Evolutionary conservation across 1,284 basidiomycete species (phyloP).

Genomic region (Bondarzewia mesenterica): DNA sequence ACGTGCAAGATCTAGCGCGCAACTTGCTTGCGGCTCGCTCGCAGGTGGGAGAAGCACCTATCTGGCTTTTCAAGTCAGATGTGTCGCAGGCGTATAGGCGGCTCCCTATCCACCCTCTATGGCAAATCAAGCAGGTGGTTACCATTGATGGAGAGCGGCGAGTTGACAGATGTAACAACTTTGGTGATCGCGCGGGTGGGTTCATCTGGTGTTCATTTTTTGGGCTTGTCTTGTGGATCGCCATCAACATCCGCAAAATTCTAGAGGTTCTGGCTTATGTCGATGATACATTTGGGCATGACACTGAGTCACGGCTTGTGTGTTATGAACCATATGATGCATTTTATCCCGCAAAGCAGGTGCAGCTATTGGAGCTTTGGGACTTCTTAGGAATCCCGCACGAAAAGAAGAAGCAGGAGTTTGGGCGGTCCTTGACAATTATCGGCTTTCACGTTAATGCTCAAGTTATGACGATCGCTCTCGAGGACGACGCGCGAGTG

Average conservation of each 20-base stretch:
- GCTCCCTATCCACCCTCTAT: constrained; percentile 29
- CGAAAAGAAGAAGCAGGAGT: constrained; percentile 1
- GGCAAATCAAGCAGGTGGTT: constrained; percentile 36
- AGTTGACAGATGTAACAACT: constrained; percentile 25
- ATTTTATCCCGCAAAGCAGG: neutral
- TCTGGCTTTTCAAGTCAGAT: constrained; percentile 31
- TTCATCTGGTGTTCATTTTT: constrained; percentile 1
- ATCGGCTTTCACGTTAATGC: constrained; percentile 3
- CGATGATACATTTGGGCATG: neutral
- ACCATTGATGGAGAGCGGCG: constrained; percentile 15
- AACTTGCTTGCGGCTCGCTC: constrained; percentile 13
- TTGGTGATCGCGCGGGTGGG: constrained; percentile 18
- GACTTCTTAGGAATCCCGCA: constrained; percentile 4
- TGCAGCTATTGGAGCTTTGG: constrained; percentile 1
- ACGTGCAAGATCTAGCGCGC: constrained; percentile 22
- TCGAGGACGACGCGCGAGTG: neutral
- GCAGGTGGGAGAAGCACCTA: constrained; percentile 2
- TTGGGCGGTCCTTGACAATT: neutral
- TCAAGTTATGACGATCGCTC: neutral
- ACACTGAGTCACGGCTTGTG: neutral
- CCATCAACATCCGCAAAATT: neutral
- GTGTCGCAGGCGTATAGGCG: constrained; percentile 27
- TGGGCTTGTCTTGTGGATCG: neutral
- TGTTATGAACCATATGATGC: constrained; percentile 4
- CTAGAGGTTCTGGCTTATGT: neutral